Conservation (phyloP, 192 early-diverging fungal genomes). For the Allomyces arbusculus region DNA sequence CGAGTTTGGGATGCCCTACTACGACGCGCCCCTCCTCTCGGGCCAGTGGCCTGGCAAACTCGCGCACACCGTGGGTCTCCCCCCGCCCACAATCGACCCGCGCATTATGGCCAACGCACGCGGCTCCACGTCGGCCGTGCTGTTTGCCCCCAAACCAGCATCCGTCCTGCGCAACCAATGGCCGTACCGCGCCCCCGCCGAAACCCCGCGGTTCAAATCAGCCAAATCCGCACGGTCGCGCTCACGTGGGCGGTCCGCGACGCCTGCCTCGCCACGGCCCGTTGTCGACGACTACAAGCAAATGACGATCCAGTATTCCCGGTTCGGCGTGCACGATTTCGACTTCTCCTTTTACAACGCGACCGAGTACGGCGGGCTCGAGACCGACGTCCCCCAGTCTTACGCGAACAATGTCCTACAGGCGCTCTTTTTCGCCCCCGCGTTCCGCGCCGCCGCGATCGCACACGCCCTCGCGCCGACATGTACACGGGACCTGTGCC, state of each 20-base stretch:
- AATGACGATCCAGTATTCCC: slow-evolving; percentile 31
- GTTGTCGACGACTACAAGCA: neutral
- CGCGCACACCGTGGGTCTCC: slow-evolving; percentile 51
- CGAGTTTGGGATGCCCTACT: slow-evolving; percentile 57
- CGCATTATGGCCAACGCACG: slow-evolving; percentile 39
- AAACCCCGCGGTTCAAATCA: neutral
- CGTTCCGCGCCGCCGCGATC: slow-evolving; percentile 44
- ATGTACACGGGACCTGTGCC: slow-evolving; percentile 56
- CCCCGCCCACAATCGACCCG: slow-evolving; percentile 48
- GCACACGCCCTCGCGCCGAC: slow-evolving; percentile 37
- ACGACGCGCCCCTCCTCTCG: slow-evolving; percentile 52
- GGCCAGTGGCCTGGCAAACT: slow-evolving; percentile 40
- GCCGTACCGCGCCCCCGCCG: neutral
- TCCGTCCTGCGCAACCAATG: slow-evolving; percentile 53
- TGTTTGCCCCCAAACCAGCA: slow-evolving; percentile 76
- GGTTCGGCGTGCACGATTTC: slow-evolving; percentile 96
- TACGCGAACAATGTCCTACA: slow-evolving; percentile 85
- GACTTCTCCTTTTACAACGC: slow-evolving; percentile 90
- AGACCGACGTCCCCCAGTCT: slow-evolving; percentile 72
- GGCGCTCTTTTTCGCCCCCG: slow-evolving; percentile 47
- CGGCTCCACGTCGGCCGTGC: slow-evolving; percentile 51
- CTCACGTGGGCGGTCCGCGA: neutral
- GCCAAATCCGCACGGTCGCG: neutral
- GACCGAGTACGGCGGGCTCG: slow-evolving; percentile 68
- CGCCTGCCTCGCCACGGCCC: neutral